A percentile compares a stretch with the other conserved stretches of the same genome.
phyloP scores from a whole-genome alignment of 352 stramenopile genomes.

The Phytophthora ramorum region DNA sequence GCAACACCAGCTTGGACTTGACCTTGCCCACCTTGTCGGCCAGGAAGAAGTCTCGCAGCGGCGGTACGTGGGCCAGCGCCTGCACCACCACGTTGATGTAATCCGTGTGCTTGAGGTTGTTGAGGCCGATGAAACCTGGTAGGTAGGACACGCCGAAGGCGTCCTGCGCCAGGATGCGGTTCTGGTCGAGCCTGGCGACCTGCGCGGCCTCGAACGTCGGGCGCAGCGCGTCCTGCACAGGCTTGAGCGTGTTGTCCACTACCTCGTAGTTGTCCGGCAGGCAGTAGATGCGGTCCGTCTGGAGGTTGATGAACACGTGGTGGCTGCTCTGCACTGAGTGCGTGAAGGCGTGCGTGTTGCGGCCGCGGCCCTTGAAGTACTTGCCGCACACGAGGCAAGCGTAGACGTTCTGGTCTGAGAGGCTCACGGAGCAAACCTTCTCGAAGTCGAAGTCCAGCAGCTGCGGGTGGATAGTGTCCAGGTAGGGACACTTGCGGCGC shows the following conservation, averaged over 20 bases:
- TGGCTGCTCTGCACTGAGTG: slow-evolving; percentile 97
- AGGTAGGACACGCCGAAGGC: slow-evolving; percentile 97
- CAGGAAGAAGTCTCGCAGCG: slow-evolving; percentile 97
- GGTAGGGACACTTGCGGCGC: slow-evolving; percentile 96
- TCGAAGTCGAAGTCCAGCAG: slow-evolving; percentile 99
- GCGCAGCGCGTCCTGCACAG: slow-evolving; percentile 95
- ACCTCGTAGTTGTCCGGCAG: slow-evolving; percentile 99
- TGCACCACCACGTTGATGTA: slow-evolving; percentile 98
- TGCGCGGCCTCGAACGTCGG: slow-evolving; percentile 88
- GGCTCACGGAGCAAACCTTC: slow-evolving; percentile 96
- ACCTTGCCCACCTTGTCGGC: slow-evolving; percentile 53
- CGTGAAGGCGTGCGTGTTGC: slow-evolving; percentile 95
- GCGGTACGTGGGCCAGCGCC: slow-evolving; percentile 94
- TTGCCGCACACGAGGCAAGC: slow-evolving; percentile 99
- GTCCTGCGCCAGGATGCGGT: slow-evolving; percentile 93
- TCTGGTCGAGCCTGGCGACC: slow-evolving; percentile 92
- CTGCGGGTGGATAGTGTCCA: slow-evolving; percentile 98
- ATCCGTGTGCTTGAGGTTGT: slow-evolving; percentile 98
- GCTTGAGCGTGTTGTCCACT: slow-evolving; percentile 93
- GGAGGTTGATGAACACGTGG: slow-evolving; percentile 98
- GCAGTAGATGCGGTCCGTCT: slow-evolving; percentile 96
- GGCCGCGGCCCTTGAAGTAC: slow-evolving; percentile 96
- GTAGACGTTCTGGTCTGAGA: slow-evolving; percentile 98
- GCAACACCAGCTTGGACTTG: slow-evolving; percentile 89
- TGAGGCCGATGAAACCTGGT: slow-evolving; percentile 97